A percentile compares a stretch with the other conserved stretches of the same genome.
These are phyloP conservation scores for Mucor piriformis DNA, from an alignment of 371 early-diverging fungal species.

Conservation along the genomic window DNA sequence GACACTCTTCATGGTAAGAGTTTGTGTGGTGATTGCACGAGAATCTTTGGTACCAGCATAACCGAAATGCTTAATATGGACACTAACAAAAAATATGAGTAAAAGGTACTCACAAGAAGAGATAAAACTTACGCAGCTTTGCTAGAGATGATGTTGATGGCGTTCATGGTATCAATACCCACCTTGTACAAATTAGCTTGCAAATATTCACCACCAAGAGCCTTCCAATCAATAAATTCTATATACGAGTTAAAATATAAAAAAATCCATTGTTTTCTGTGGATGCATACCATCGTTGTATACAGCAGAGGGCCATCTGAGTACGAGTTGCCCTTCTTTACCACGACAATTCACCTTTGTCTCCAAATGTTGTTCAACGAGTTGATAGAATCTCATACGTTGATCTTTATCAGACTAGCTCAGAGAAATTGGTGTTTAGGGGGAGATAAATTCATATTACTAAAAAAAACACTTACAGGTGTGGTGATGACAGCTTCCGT, in stretches of 20 bases:
- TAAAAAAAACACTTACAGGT: slow-evolving; percentile 15
- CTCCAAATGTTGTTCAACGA: slow-evolving; percentile 30
- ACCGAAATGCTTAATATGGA: slow-evolving; percentile 64
- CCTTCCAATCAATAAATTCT: slow-evolving; percentile 41
- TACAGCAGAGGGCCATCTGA: slow-evolving; percentile 35
- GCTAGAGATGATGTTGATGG: slow-evolving; percentile 64
- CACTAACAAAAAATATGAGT: too few relatives aligned
- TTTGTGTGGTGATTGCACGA: slow-evolving; percentile 93
- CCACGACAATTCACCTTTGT: slow-evolving; percentile 29
- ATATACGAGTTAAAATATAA: too few relatives aligned
- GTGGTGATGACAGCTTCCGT: slow-evolving; percentile 15
- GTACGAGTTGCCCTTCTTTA: slow-evolving; percentile 33
- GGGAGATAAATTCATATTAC: too few relatives aligned
- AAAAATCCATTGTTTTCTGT: slow-evolving; percentile 12
- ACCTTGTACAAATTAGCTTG: slow-evolving; percentile 89
- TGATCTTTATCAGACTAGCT: slow-evolving; percentile 28
- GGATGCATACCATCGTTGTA: slow-evolving; percentile 16
- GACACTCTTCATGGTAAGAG: slow-evolving; percentile 74
- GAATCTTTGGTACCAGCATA: slow-evolving; percentile 99
- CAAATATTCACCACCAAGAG: slow-evolving; percentile 71
- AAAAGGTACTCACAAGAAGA: too few relatives aligned
- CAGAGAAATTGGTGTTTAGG: too few relatives aligned
- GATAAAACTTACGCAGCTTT: slow-evolving; percentile 47
- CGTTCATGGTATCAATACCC: slow-evolving; percentile 89
- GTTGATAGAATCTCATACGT: slow-evolving; percentile 32